Base-by-base conservation (phyloP, 441 rosid species). In the Capsella rubella region DNA sequence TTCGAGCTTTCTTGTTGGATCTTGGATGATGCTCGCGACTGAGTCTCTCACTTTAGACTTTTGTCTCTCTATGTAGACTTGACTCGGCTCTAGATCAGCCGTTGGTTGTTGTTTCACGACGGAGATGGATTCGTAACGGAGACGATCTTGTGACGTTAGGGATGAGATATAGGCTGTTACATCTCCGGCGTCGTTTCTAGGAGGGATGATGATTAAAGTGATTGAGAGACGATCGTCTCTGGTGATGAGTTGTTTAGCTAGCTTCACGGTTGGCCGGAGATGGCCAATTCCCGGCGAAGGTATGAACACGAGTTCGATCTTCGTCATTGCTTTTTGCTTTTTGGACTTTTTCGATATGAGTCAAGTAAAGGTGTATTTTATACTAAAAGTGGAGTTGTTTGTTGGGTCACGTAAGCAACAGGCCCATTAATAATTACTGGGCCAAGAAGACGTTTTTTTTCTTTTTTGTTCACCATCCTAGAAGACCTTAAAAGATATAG, bases 201-300 rank as follows among this genome's bases (percentile, higher is more conserved):
- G 18, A 63, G 79, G 79, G 58, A 84, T 68, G 69, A 84, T 21
- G 32, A 87, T 62, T 15, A 87, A 43, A 8, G 78, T 58, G 78
- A 80, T 43, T 12, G 81, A 76, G 59, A 86, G 66, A 29, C 63
- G 74, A n/a, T 84, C 81, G 9, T 62, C 73, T 75, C 8, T 67
- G 9, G 2, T 18, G 12, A 84, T 66, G 8, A 83, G 66, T 14
- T 32, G 79, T 58, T 73, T 80, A 0, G 86, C 89, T 3, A 75
- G 6, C 80, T 83, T 81, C 14, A 79, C 78, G 2, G 64, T 27
- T 3, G 89, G 78, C 7, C 58, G 28, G 29, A 85, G 78, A 71
- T 87, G 90, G 49, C 87, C 84, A 0, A 49, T 43, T 0, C 55
- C 84, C 0, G 82, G 79, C 0, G 16, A 56, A 7, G 80, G 80